phyloP scores from a whole-genome alignment of 345 rosid species.

The Sisymbrium irio region DNA sequence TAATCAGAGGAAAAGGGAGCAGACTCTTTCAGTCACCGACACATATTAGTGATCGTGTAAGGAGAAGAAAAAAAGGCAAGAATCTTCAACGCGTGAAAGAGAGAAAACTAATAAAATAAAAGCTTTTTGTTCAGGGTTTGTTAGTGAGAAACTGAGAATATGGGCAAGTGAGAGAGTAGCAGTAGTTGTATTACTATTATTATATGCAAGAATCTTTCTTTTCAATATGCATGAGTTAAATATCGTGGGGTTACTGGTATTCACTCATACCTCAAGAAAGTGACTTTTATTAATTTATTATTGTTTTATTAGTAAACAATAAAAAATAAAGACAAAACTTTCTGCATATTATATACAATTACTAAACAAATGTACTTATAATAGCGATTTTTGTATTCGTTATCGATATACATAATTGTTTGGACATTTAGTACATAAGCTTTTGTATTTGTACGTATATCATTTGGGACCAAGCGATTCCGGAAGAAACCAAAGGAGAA shows the following conservation, averaged over 20 bases:
- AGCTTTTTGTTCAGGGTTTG: background rate
- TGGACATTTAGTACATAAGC: constrained; percentile 2
- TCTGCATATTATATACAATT: constrained; percentile 12
- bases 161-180: constrained; percentile 8
- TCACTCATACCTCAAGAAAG: constrained; percentile 18
- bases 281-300: background rate
- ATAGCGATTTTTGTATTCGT: background rate
- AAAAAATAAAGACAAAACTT: background rate
- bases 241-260: constrained; percentile 22
- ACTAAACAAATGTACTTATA: background rate
- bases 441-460: constrained; percentile 16
- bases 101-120: background rate
- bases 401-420: constrained; percentile 12
- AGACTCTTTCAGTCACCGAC: constrained; percentile 27
- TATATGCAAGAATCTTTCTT: constrained; percentile 28
- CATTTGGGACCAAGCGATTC: constrained; percentile 29
- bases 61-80: constrained; percentile 21
- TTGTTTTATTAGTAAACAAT: background rate
- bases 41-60: constrained; percentile 34
- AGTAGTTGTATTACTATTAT: background rate
- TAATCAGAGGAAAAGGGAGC: background rate
- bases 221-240: constrained; percentile 37
- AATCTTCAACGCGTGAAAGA: constrained; percentile 36
- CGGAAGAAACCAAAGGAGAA: constrained; percentile 30
- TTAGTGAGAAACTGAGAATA: background rate